phyloP scores from a whole-genome alignment of 108 stramenopile species.

The Epithemia pelagica region DNA sequence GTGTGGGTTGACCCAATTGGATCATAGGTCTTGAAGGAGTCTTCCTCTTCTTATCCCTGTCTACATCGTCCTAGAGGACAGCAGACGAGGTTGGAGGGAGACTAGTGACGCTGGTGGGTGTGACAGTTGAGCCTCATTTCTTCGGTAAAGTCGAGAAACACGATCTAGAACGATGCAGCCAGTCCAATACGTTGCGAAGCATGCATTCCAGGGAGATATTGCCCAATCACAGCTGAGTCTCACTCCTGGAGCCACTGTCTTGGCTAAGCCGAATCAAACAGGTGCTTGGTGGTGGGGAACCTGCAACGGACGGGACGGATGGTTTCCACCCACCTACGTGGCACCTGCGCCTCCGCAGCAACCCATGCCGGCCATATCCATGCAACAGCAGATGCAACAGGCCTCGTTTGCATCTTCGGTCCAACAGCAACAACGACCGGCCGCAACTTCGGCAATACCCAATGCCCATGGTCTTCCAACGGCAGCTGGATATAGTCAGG shows the following conservation, averaged over 20 bases:
- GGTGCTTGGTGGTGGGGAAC: constrained; percentile 89
- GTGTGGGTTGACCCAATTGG: no score
- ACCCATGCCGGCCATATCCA: constrained; percentile 28
- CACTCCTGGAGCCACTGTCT: constrained; percentile 47
- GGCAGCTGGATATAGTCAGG: constrained; percentile 3
- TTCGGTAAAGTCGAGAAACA: no score
- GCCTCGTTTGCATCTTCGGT: constrained; percentile 41
- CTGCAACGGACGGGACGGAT: constrained; percentile 59
- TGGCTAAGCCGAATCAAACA: constrained; percentile 50
- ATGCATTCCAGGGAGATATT: constrained; percentile 66
- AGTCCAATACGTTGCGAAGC: constrained; percentile 55
- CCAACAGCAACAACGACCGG: constrained; percentile 32
- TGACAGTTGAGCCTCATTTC: no score
- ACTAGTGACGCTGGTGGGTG: no score
- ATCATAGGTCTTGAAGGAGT: no score
- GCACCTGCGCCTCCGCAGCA: constrained; percentile 20
- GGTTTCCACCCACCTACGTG: constrained; percentile 84
- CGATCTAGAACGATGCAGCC: constrained; percentile 2
- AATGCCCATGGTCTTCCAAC: constrained; percentile 9
- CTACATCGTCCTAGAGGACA: no score
- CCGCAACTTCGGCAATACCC: constrained; percentile 17
- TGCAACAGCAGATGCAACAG: constrained; percentile 64
- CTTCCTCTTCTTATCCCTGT: no score
- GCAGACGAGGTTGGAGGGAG: no score
- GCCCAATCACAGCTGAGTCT: constrained; percentile 73